Conservation (phyloP, 306 rosid genomes). For the Quercus mongolica region DNA sequence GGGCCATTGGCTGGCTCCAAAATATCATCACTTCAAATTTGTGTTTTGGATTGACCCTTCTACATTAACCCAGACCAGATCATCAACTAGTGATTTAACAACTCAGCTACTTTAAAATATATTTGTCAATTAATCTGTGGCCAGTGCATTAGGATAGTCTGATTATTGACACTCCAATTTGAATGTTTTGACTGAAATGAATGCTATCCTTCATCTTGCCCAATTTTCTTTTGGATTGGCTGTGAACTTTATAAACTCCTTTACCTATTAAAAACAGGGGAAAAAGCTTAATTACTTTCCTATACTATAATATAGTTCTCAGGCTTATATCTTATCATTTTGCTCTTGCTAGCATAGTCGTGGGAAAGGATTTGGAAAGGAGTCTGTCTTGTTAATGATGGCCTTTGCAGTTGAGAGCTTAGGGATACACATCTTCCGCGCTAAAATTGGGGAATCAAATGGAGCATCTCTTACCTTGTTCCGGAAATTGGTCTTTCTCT, state of each 20-base stretch:
- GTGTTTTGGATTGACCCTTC: background rate
- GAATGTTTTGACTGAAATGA: background rate
- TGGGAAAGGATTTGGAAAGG: constrained; percentile 84
- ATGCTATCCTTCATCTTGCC: constrained; percentile 12
- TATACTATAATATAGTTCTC: background rate
- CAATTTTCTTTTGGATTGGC: background rate
- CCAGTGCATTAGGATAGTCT: background rate
- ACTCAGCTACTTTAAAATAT: background rate
- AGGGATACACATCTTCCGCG: constrained; percentile 58
- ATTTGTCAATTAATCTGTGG: background rate
- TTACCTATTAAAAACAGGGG: background rate
- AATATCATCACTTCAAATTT: background rate
- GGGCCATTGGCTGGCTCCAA: background rate
- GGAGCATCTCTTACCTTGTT: constrained; percentile 72
- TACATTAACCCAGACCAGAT: background rate
- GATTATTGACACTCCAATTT: background rate
- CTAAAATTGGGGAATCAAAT: constrained; percentile 84
- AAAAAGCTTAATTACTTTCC: background rate
- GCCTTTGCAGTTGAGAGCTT: constrained; percentile 65
- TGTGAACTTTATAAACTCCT: background rate
- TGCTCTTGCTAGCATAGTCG: constrained; percentile 70
- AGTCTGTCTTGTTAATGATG: constrained; percentile 80
- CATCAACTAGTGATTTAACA: background rate
- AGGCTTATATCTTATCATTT: constrained; percentile 18
- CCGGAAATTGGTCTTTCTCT: constrained; percentile 61